Base-by-base conservation (phyloP, 805 yeast genomes). In the Vanderwaltozyma verrucispora region DNA sequence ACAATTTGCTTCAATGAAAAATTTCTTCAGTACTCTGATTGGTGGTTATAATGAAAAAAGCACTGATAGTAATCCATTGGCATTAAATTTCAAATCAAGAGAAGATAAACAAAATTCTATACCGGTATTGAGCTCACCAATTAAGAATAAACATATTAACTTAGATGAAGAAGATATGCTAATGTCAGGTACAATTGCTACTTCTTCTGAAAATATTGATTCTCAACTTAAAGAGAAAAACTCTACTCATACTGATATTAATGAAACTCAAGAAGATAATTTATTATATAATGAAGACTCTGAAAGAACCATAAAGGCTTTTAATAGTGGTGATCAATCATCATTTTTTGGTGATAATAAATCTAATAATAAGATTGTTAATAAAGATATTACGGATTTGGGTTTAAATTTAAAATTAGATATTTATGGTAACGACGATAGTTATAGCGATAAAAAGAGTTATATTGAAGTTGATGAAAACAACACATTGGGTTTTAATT, bases 121-220 rank as follows among this genome's bases (percentile, higher is more conserved):
- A 13, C 46, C 48, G 10, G 15, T 37, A 11, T 36, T 28, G 7
- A 7, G 18, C 13, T 26, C 28, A 12, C 29, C 33, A 9, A 13
- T 15, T n/a, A 27, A 16, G n/a, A 9, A 5, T 12, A 29, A 25
- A 11, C 35, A 37, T 14, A 12, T 24, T 4, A 41, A 34, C 14
- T 30, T 50, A 25, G 60, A 58, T 32, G 59, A 51, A 28, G 63
- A 58, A 32, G 63, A 58, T 37, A 39, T 41, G 31, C 26, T 56
- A 38, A 54, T 54, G 57, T 47, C 57, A 7, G 61, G 61, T 10
- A 23, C 13, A 24, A 17, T 11, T 4, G 5, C 9, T 24, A 24
- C 9, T 24, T 11, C 9, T 24, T 13, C 9, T 21, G 23, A 21
- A n/a, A n/a, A n/a, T n/a, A n/a, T n/a, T n/a, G n/a, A n/a, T n/a